Base-by-base conservation (phyloP, 2,329 filamentous ascomycete genomes). In the Diaporthe velutina region DNA sequence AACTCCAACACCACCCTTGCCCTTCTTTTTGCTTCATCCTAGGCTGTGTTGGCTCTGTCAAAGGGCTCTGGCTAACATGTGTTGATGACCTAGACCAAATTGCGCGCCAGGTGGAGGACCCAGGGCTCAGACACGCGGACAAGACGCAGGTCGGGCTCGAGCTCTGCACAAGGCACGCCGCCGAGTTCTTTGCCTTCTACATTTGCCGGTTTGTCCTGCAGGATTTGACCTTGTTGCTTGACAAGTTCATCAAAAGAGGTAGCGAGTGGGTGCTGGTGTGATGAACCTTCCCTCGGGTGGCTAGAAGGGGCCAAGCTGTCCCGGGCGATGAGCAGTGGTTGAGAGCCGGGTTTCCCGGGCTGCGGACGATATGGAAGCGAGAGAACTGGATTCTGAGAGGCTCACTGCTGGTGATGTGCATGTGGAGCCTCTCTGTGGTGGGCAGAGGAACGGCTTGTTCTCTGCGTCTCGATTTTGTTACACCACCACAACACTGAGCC, bases 141-240 rank as follows among this genome's bases (percentile, higher is more conserved):
- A 95, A 95, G 80, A 98, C 97, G 12, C 96, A 98, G 81, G 96
- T 99, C 71, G 97, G 97, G 13, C 90, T 99, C 45, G 97, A 99
- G 84, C 90, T 99, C 54, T 97, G 95, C 82, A 95, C 95, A 48
- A 91, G 96, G 54, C 96, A 98, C 83, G 97, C 96, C 10, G 95
- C 96, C 45, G 97, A 99, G 84, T 99, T 99, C 84, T 99, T 99
- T 83, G 96, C 93, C 22, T 98, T 99, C 84, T 98, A 97, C 83
- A 90, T 99, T 38, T 98, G 96, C 84, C 93, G 97, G 25, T 99
- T 99, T 82, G 95, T 96, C n/a, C 87, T 99, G 76, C 89, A 92
- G 5, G 97, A 99, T 83, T 86, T 99, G 76, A 90, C 92, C 52
- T 83, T 97, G 81, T 88, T 99, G 86, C 87, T 99, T 79, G 97